phyloP scores from a whole-genome alignment of 177 flowering plant genomes.

The Telopea speciosissima region DNA sequence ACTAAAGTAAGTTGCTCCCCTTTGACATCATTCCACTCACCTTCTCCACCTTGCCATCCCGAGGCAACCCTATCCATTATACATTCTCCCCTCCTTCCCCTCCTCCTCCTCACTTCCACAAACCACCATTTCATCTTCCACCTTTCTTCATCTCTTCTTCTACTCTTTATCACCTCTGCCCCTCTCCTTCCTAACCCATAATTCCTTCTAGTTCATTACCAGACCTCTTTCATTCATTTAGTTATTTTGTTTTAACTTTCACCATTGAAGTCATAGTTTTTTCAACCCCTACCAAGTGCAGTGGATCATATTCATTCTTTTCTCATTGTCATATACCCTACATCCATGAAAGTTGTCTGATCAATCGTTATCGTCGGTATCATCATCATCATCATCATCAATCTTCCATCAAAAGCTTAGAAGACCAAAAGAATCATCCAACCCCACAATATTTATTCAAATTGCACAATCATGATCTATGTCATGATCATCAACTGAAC shows the following conservation, averaged over 20 bases:
- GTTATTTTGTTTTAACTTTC: not conserved
- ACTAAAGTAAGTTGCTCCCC: constrained; percentile 51
- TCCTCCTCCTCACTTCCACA: constrained; percentile 8
- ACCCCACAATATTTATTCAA: not conserved
- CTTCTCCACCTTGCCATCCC: constrained; percentile 63
- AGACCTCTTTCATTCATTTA: not conserved
- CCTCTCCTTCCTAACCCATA: constrained; percentile 11
- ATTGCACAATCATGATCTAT: not conserved
- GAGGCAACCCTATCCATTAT: constrained; percentile 34
- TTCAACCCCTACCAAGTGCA: too few relatives aligned
- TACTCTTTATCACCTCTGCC: constrained; percentile 14
- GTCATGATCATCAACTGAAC: not conserved
- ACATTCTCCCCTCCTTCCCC: constrained; percentile 18
- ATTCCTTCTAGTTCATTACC: not conserved
- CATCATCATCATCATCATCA: not conserved
- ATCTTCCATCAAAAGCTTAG: not conserved
- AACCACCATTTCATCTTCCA: too few relatives aligned
- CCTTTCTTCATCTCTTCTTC: not conserved
- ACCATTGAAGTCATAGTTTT: not conserved
- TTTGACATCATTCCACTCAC: constrained; percentile 73
- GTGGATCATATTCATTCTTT: not conserved
- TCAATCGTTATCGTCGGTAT: not conserved
- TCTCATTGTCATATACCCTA: not conserved
- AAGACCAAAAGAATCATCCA: not conserved
- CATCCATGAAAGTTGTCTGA: not conserved